These are phyloP conservation scores for Jatropha curcas DNA, from an alignment of 345 rosid species.

Conservation along the genomic window DNA sequence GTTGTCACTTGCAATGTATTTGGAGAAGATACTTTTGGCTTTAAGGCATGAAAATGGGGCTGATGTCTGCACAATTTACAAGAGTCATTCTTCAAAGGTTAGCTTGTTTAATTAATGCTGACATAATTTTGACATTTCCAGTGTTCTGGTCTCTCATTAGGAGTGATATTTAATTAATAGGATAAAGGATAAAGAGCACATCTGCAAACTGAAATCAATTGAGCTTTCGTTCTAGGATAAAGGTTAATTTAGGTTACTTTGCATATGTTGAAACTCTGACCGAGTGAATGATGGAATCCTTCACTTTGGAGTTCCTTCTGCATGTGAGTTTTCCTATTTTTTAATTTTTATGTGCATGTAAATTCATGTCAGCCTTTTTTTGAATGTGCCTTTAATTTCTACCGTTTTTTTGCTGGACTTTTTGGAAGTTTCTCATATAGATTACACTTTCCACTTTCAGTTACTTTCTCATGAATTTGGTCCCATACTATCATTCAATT, in stretches of 20 bases:
- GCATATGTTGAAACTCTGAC: background rate
- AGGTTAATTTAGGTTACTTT: background rate
- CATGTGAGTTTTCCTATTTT: background rate
- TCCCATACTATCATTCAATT: constrained; percentile 73
- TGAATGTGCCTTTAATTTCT: background rate
- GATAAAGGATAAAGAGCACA: background rate
- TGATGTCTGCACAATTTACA: constrained; percentile 64
- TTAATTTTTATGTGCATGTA: background rate
- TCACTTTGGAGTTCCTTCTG: background rate
- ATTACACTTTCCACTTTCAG: constrained; percentile 38
- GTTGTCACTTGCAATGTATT: constrained; percentile 58
- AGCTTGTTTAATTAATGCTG: constrained; percentile 8
- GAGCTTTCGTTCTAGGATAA: background rate
- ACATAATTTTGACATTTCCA: background rate
- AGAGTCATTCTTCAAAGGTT: constrained; percentile 53
- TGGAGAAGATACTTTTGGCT: constrained; percentile 60
- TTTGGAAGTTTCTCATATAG: constrained; percentile 10
- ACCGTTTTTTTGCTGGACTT: background rate
- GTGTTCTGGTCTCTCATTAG: background rate
- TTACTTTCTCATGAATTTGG: constrained; percentile 49
- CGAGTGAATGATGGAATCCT: background rate
- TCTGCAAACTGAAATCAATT: background rate
- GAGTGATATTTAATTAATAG: background rate
- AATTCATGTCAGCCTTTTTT: background rate
- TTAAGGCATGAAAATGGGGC: constrained; percentile 69